These are phyloP conservation scores for Pestalotiopsis sp. DNA, from an alignment of 2,329 filamentous ascomycete genomes.

Conservation along the genomic window DNA sequence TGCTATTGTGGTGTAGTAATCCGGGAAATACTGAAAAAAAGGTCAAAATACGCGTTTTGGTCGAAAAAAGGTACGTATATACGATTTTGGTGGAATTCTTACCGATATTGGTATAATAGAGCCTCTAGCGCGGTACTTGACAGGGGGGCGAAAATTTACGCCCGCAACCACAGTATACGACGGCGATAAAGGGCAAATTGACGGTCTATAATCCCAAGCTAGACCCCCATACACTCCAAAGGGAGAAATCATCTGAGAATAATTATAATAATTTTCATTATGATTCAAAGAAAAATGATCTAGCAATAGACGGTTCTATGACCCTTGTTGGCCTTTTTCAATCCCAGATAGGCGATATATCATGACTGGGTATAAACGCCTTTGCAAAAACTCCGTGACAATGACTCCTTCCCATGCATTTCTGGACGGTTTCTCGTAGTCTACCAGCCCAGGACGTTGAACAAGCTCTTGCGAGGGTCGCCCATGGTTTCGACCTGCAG, in stretches of 20 bases:
- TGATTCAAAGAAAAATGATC: neutral
- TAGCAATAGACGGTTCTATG: neutral
- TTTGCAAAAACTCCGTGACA: neutral
- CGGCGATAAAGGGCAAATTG: no score
- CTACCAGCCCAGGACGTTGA: conserved; percentile 32
- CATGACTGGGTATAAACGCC: neutral
- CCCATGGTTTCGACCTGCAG: conserved; percentile 28
- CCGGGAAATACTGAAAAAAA: no score
- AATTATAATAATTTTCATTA: neutral
- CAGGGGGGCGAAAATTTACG: no score
- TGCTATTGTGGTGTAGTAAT: no score
- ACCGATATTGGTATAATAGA: no score
- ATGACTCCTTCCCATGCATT: neutral
- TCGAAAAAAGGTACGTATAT: no score
- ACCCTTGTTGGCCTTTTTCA: neutral
- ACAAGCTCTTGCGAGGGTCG: conserved; percentile 31
- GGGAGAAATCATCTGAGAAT: neutral
- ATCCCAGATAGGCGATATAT: neutral
- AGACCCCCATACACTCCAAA: neutral
- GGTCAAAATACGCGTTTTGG: no score
- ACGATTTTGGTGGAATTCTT: no score
- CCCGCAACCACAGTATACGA: no score
- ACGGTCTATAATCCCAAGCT: neutral
- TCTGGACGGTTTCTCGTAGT: neutral
- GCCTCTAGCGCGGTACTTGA: no score